Base-by-base conservation (phyloP, 2,329 filamentous ascomycete genomes). In the Pochonia chlamydosporia region DNA sequence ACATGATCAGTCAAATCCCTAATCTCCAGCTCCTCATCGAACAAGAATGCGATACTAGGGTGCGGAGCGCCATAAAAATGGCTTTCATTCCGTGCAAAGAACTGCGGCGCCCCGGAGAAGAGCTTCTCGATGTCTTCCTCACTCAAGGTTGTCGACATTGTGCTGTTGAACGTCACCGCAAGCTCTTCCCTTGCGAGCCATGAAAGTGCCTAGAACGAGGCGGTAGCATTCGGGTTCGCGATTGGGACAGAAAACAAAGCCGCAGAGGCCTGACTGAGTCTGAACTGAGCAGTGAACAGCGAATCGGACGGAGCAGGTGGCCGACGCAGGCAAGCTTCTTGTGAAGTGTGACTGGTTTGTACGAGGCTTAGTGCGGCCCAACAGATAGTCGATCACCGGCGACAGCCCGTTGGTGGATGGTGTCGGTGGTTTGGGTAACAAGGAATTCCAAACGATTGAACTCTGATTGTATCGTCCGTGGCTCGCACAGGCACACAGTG, bases 101-200 rank as follows among this genome's bases (percentile, higher is more conserved):
- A 88, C 61, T 87, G 83, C 52, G 85, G 85, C 37, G 85, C 85
- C n/a, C 85, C 84, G 23, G 84, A 85, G 70, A 88, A 89, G 57
- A 88, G 75, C 63, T 81, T 80, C 65, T 84, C 80, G 44, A 88
- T 68, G 54, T 86, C 81, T 35, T 72, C 68, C 40, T 79, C 73
- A 56, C 67, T 75, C 49, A 85, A 69, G 42, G 74, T 75, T 39
- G 78, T 70, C 43, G 79, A 71, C 73, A 50, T 50, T 14, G 83
- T 83, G 65, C 80, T 82, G 61, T 74, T 72, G 48, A 74, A 63
- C 30, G 72, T 73, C 53, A 65, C 72, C 48, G 62, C 61, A 36
- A 67, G 61, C 43, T 54, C 48, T 52, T 51, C 43, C 52, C 49
- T 47, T 45, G 53, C 16, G 28, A 37, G 41, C 48, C 44, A 50